Evolutionary conservation across 2,329 filamentous ascomycete genomes (phyloP), one percentile per base, ranked within the genome.

Genomic region (Monosporascus sp.): DNA sequence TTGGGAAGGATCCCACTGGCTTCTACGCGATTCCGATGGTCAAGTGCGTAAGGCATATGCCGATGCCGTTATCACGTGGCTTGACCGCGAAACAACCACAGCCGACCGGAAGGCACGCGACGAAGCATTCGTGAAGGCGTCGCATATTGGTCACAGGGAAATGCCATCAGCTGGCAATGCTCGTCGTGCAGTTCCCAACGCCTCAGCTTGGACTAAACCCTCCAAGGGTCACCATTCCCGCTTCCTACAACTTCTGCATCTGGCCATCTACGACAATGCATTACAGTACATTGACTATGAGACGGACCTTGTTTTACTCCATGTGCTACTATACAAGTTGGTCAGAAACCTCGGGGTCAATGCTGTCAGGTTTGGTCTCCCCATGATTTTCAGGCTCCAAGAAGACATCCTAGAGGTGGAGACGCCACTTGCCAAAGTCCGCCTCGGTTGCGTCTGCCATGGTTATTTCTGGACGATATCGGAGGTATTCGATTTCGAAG

Each of bases 1-100:
- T 0, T 99, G 94, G 94, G 92, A 97, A 70, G 91, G 90, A n/a
- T 96, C 92, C 0, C 91, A 97, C 57, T 96, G 91, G 90, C 82
- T 97, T 45, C 75, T 97, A 20, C 85, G 88, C 38, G 93, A 97
- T 64, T 79, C 84, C 1, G 87, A 92, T 63, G 84, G 84, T 34
- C 79, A 84, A 34, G 91, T 97, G 36, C 84, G 92, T 51, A 87
- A 87, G 66, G 90, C 91, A 0, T 99, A 97, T 62, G 83, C 86
- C 7, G 90, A 96, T 69, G 89, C 91, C 5, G 71, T 97, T 17
- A 70, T 90, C 41, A 89, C 88, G 1, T 99, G 93, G 91, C 77
- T 97, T 50, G 83, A 88, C 53, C 76, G 87, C n/a, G 91, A 96
- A 70, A 89, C 90, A 19, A 87, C 81, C 1, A 79, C 76, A 54